A percentile compares a stretch with the other conserved stretches of the same genome.
phyloP scores from a whole-genome alignment of 352 stramenopile genomes.

The Globisporangium megalacanthum region DNA sequence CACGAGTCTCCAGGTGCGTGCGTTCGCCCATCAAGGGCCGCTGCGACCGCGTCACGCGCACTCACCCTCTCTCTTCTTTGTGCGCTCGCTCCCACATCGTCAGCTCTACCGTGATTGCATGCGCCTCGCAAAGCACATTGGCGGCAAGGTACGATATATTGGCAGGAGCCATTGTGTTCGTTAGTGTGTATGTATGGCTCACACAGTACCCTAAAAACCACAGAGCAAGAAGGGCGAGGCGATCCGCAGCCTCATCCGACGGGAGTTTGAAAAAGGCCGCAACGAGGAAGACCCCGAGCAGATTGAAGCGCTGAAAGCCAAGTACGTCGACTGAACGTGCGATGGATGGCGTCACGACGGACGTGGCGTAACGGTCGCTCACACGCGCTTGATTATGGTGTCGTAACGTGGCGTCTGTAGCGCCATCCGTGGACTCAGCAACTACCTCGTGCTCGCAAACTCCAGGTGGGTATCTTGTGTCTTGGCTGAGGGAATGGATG shows the following conservation, averaged over 20 bases:
- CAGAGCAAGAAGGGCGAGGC: constrained; percentile 82
- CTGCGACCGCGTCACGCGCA: background rate
- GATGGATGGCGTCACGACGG: background rate
- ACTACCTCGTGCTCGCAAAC: constrained; percentile 86
- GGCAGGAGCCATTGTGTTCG: background rate
- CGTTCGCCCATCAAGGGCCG: background rate
- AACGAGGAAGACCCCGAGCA: constrained; percentile 75
- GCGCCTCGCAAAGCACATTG: constrained; percentile 84
- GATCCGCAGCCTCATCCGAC: constrained; percentile 64
- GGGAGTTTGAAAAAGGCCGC: constrained; percentile 77
- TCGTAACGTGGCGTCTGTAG: constrained; percentile 15
- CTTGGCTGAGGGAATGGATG: background rate
- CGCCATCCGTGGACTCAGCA: constrained; percentile 76
- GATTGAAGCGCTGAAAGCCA: constrained; percentile 80
- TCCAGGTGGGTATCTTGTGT: constrained; percentile 39
- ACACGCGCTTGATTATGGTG: background rate
- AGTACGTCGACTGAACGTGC: constrained; percentile 33
- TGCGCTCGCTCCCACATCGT: background rate
- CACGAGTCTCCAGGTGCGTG: constrained; percentile 60
- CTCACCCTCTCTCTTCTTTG: background rate
- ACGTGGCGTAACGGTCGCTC: background rate
- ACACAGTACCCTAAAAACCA: background rate
- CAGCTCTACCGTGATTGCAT: constrained; percentile 84
- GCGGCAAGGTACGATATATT: constrained; percentile 50
- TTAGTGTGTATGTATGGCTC: background rate